Evolutionary conservation across 257 asterid species (phyloP).

Genomic region (Lavandula angustifolia): DNA sequence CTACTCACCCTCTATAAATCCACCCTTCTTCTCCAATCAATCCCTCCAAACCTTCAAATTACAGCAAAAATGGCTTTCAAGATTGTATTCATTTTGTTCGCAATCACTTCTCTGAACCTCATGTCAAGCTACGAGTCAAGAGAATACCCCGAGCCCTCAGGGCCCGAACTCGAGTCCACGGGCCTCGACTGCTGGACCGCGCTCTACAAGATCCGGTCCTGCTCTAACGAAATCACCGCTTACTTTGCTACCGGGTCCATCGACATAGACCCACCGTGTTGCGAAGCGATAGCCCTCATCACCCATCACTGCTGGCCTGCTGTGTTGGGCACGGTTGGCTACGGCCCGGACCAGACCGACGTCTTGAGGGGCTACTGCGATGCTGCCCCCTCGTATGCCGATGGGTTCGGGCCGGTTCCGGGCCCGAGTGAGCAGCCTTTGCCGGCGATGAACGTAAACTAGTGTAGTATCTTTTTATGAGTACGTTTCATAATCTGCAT

Average conservation of each 20-base stretch:
- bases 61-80: constrained; percentile 23
- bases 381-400: constrained; percentile 28
- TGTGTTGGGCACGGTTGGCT: constrained; percentile 44
- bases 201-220: constrained; percentile 44
- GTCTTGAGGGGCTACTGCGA: constrained; percentile 53
- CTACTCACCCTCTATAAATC: constrained; percentile 24
- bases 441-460: neutral
- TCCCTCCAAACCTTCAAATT: neutral
- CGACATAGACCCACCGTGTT: constrained; percentile 38
- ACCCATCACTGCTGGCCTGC: constrained; percentile 56
- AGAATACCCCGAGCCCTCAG: constrained; percentile 7
- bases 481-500: no score
- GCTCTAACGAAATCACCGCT: constrained; percentile 43
- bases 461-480: no score
- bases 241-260: constrained; percentile 37
- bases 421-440: constrained; percentile 27
- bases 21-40: neutral
- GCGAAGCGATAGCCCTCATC: constrained; percentile 42
- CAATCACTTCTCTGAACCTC: constrained; percentile 13
- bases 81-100: no score
- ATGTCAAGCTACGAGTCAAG: constrained; percentile 15
- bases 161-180: neutral
- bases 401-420: constrained; percentile 24
- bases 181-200: constrained; percentile 44
- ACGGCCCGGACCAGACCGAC: constrained; percentile 36